Evolutionary conservation across 2,329 filamentous ascomycete species (phyloP).

Genomic region (Ophiostoma pallidulum): DNA sequence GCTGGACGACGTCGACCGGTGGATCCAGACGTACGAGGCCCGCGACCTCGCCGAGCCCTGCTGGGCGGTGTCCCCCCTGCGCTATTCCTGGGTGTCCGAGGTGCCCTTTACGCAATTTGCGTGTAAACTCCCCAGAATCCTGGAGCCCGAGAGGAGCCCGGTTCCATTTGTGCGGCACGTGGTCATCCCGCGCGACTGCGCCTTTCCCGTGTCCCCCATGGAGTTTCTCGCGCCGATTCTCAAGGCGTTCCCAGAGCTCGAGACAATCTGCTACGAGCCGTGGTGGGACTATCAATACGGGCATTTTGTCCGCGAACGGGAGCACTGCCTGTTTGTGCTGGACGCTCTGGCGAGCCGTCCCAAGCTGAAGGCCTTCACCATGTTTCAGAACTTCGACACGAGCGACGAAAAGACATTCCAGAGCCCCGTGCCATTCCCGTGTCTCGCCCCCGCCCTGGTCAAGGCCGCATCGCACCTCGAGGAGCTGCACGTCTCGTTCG

Average conservation of each 20-base stretch:
- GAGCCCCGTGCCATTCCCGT: background rate
- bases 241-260: background rate
- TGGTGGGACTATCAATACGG: background rate
- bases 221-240: background rate
- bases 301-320: background rate
- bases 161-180: background rate
- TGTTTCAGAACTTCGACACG: background rate
- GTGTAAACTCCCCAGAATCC: too few species aligned
- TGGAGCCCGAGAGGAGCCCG: too few species aligned
- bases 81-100: too few species aligned
- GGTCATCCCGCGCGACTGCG: background rate
- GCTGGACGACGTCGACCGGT: background rate
- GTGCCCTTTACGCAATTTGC: too few species aligned
- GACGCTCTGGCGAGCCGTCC: background rate
- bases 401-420: background rate
- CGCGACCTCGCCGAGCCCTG: background rate
- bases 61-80: too few species aligned
- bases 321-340: background rate
- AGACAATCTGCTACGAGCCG: background rate
- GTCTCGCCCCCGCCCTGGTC: background rate
- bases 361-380: background rate
- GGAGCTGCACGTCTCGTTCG: background rate
- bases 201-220: background rate
- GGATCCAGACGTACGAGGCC: background rate
- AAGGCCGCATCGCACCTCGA: background rate